phyloP scores from a whole-genome alignment of 148 eudicot genomes.

The Mesembryanthemum crystallinum region DNA sequence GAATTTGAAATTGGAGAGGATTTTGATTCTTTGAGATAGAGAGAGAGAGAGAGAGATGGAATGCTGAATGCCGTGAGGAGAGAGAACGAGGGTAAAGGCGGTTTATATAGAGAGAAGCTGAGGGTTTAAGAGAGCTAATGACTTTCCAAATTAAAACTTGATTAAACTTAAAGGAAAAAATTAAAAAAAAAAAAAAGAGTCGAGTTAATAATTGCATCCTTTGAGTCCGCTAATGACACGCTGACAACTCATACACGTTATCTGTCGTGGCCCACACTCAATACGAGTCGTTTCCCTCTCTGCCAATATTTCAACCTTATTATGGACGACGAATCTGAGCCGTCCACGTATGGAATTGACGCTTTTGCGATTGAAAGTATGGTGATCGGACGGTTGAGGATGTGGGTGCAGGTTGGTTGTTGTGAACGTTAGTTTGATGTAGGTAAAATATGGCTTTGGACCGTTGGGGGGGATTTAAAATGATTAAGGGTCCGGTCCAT shows the following conservation, averaged over 20 bases:
- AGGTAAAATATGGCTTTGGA: not conserved
- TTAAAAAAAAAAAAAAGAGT: not conserved
- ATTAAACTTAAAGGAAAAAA: too few species aligned
- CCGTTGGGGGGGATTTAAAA: slow-evolving; percentile 18
- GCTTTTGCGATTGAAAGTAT: not conserved
- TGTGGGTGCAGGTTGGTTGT: slow-evolving; percentile 1
- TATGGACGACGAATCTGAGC: not conserved
- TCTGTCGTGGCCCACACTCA: slow-evolving; percentile 17
- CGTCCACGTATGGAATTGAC: slow-evolving; percentile 5
- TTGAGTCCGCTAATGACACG: slow-evolving; percentile 15
- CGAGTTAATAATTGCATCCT: slow-evolving; percentile 4
- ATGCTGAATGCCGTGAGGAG: not conserved
- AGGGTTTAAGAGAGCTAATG: not conserved
- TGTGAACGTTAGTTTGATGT: slow-evolving; percentile 12
- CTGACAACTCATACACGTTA: slow-evolving; percentile 35
- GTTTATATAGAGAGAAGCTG: slow-evolving; percentile 24
- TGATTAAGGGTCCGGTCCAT: not conserved
- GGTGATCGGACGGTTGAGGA: slow-evolving; percentile 1
- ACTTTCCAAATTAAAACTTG: too few species aligned
- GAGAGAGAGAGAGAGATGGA: not conserved
- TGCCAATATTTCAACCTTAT: not conserved
- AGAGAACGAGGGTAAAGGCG: slow-evolving; percentile 1
- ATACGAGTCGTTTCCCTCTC: slow-evolving; percentile 15
- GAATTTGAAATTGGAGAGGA: not conserved
- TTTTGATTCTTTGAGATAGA: not conserved